These are phyloP conservation scores for Niebla homalea DNA, from an alignment of 495 filamentous ascomycete species.

Conservation along the genomic window DNA sequence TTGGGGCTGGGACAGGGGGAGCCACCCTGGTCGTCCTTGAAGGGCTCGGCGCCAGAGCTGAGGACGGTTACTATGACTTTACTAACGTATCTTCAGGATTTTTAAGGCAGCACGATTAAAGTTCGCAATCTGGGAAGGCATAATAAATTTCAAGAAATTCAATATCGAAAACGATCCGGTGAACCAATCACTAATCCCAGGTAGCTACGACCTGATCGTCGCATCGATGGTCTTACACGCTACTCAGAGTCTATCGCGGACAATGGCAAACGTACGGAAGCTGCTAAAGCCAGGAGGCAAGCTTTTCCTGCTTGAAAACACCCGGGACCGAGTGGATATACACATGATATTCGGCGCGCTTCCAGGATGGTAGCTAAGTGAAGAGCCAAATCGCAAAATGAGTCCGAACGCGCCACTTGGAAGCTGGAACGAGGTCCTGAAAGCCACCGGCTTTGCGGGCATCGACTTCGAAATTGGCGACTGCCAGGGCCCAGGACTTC, in stretches of 20 bases:
- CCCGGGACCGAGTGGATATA: neutral
- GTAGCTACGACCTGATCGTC: slow-evolving; percentile 15
- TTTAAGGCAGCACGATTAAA: slow-evolving; percentile 15
- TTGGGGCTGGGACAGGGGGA: slow-evolving; percentile 40
- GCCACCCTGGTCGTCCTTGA: slow-evolving; percentile 11
- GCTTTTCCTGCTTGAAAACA: slow-evolving; percentile 8
- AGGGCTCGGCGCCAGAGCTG: neutral
- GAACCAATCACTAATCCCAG: slow-evolving; percentile 7
- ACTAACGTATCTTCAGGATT: slow-evolving; percentile 36
- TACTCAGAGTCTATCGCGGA: slow-evolving; percentile 19
- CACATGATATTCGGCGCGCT: slow-evolving; percentile 8
- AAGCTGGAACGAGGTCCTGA: too few species aligned
- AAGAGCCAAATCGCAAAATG: slow-evolving; percentile 22
- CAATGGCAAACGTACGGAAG: slow-evolving; percentile 6
- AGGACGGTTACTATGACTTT: neutral
- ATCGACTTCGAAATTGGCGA: too few species aligned
- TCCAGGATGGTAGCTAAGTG: slow-evolving; percentile 20
- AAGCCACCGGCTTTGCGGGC: too few species aligned
- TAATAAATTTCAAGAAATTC: neutral
- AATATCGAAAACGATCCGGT: slow-evolving; percentile 6
- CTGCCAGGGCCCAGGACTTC: too few species aligned
- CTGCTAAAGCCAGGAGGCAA: slow-evolving; percentile 17
- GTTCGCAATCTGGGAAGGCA: slow-evolving; percentile 17
- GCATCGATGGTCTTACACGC: slow-evolving; percentile 14
- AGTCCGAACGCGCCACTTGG: slow-evolving; percentile 4